Conservation (phyloP, 177 flowering plant genomes). For the Tripterygium wilfordii region DNA sequence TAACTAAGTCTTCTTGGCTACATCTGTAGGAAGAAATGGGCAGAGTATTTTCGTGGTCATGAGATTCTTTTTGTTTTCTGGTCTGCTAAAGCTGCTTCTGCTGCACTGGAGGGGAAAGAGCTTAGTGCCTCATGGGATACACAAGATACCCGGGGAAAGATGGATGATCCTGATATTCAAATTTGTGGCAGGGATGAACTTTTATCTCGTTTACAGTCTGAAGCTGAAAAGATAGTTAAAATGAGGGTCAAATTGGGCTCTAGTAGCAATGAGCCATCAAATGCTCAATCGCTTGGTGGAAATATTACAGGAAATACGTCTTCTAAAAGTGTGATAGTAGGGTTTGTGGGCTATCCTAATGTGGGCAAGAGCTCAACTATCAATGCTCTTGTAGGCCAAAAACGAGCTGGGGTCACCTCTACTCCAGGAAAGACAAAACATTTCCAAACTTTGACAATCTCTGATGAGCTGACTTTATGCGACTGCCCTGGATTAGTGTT, state of each 20-base stretch:
- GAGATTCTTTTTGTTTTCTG: constrained; percentile 79
- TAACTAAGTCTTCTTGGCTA: background rate
- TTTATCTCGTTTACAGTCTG: constrained; percentile 68
- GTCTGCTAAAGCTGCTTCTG: constrained; percentile 97
- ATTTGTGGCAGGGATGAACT: constrained; percentile 84
- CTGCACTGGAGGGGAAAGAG: constrained; percentile 62
- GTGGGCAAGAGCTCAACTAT: constrained; percentile 98
- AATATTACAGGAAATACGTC: constrained; percentile 10
- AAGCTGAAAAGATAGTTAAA: constrained; percentile 73
- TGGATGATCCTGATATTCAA: constrained; percentile 44
- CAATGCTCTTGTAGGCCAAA: constrained; percentile 91
- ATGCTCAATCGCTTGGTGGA: constrained; percentile 14
- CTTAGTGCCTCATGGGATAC: constrained; percentile 22
- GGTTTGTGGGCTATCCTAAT: constrained; percentile 96
- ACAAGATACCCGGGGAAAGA: constrained; percentile 13
- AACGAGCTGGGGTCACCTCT: constrained; percentile 87
- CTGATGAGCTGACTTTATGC: constrained; percentile 76
- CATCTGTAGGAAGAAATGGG: constrained; percentile 74
- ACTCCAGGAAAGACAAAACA: constrained; percentile 99
- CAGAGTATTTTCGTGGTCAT: constrained; percentile 53
- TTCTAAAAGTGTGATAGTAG: constrained; percentile 56
- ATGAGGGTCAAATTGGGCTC: constrained; percentile 27
- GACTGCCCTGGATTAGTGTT: constrained; percentile 98
- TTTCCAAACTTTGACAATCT: constrained; percentile 86
- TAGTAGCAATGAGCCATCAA: constrained; percentile 7